These are phyloP conservation scores for Aspergillus ochraceoroseus DNA, from an alignment of 2,329 filamentous ascomycete genomes.

Conservation along the genomic window DNA sequence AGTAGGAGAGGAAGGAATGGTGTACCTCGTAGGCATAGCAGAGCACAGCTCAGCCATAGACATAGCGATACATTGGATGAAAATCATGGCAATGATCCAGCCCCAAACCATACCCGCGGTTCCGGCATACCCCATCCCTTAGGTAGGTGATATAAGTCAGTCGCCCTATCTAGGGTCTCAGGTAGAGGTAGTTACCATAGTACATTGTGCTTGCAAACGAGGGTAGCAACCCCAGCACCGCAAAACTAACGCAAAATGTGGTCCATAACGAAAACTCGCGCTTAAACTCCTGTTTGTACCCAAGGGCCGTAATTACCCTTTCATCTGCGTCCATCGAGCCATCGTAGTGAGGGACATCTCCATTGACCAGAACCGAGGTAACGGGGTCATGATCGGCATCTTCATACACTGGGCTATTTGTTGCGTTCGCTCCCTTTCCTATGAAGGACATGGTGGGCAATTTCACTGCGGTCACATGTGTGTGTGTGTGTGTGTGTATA, in stretches of 20 bases:
- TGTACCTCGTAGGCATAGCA: conserved; percentile 62
- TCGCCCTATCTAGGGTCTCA: neutral
- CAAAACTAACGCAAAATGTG: conserved; percentile 69
- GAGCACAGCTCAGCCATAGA: conserved; percentile 68
- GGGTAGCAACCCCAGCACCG: conserved; percentile 65
- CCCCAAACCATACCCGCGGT: conserved; percentile 68
- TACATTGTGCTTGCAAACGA: conserved; percentile 67
- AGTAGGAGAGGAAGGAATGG: neutral
- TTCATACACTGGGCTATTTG: conserved; percentile 18
- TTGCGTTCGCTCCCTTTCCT: conserved; percentile 3
- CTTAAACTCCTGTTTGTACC: conserved; percentile 60
- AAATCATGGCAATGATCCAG: conserved; percentile 67
- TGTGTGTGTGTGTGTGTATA: no score
- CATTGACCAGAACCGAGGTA: conserved; percentile 36
- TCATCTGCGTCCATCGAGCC: conserved; percentile 41
- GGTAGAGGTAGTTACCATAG: conserved; percentile 53
- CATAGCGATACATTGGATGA: conserved; percentile 65
- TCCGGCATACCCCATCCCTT: conserved; percentile 51
- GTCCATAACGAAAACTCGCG: conserved; percentile 70
- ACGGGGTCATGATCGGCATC: conserved; percentile 32
- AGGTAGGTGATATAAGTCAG: conserved; percentile 10
- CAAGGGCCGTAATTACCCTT: conserved; percentile 41
- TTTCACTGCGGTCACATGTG: conserved; percentile 3
- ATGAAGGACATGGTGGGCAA: conserved; percentile 5
- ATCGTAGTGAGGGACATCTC: conserved; percentile 36